Percentiles rank a stretch among this genome's conserved stretches.
phyloP scores from a whole-genome alignment of 2,329 filamentous ascomycete genomes.

The Parastagonospora nodorum region DNA sequence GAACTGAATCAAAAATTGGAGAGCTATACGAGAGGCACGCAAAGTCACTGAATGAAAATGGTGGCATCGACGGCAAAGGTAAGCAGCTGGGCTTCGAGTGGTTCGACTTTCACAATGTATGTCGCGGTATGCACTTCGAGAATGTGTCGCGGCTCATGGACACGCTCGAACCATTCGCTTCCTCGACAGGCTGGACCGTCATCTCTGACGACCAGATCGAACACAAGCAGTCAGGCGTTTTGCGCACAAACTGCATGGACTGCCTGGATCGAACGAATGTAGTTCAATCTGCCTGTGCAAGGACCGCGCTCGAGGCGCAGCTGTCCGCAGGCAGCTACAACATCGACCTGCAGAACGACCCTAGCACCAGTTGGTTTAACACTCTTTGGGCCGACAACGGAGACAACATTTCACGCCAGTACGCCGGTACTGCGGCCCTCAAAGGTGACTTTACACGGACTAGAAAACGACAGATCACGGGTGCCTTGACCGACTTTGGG shows the following conservation, averaged over 20 bases:
- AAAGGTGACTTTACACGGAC: slow-evolving; percentile 97
- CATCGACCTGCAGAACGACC: slow-evolving; percentile 75
- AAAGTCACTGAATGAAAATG: slow-evolving; percentile 65
- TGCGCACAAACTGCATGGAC: slow-evolving; percentile 99
- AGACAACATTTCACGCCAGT: slow-evolving; percentile 93
- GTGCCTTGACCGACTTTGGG: slow-evolving; percentile 88
- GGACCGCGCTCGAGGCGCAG: slow-evolving; percentile 79
- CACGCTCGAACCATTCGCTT: slow-evolving; percentile 69
- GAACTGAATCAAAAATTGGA: slow-evolving; percentile 79
- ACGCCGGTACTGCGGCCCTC: slow-evolving; percentile 91
- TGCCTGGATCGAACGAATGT: slow-evolving; percentile 96
- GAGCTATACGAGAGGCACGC: slow-evolving; percentile 75
- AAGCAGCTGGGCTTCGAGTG: slow-evolving; percentile 76
- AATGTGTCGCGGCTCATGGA: slow-evolving; percentile 84
- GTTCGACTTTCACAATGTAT: slow-evolving; percentile 96
- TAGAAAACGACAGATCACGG: slow-evolving; percentile 85
- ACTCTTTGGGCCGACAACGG: slow-evolving; percentile 97
- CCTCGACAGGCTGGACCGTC: slow-evolving; percentile 73
- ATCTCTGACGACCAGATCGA: slow-evolving; percentile 51
- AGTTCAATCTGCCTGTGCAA: slow-evolving; percentile 87
- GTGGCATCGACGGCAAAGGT: slow-evolving; percentile 55
- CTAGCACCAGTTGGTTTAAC: slow-evolving; percentile 91
- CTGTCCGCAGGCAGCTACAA: slow-evolving; percentile 76
- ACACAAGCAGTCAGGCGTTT: slow-evolving; percentile 69
- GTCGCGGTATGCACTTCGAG: slow-evolving; percentile 96